These are phyloP conservation scores for Leptosphaerulina australis DNA, from an alignment of 2,329 filamentous ascomycete genomes.

Conservation along the genomic window DNA sequence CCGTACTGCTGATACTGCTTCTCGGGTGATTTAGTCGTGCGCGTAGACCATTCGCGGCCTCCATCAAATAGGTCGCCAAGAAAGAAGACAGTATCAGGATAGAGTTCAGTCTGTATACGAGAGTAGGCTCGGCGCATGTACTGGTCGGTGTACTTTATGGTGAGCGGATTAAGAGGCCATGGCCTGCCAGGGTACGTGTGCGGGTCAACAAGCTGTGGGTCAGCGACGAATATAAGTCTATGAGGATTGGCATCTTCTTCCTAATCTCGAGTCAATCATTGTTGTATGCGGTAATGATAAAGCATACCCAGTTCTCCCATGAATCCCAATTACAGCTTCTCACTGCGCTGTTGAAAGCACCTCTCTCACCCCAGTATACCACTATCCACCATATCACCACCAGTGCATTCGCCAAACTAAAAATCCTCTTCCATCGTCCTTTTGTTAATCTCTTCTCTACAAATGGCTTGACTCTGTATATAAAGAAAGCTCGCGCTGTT, in stretches of 20 bases:
- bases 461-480: constrained; percentile 39
- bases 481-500: constrained; percentile 36
- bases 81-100: constrained; percentile 89
- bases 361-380: constrained; percentile 84
- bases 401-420: constrained; percentile 56
- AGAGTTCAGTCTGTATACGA: constrained; percentile 74
- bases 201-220: constrained; percentile 90
- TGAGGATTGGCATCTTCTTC: constrained; percentile 79
- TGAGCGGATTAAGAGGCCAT: constrained; percentile 71
- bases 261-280: constrained; percentile 55
- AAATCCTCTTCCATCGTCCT: constrained; percentile 27
- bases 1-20: constrained; percentile 77
- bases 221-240: constrained; percentile 81
- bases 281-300: neutral
- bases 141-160: constrained; percentile 79
- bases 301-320: constrained; percentile 89
- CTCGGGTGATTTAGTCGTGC: constrained; percentile 59
- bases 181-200: constrained; percentile 90
- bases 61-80: constrained; percentile 95
- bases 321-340: constrained; percentile 77
- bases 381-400: constrained; percentile 76
- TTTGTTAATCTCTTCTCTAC: constrained; percentile 21
- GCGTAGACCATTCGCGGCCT: constrained; percentile 90
- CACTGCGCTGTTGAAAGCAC: constrained; percentile 73
- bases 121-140: constrained; percentile 84